Conservation (phyloP, 108 stramenopile species). For the Cyclotella sp. region DNA sequence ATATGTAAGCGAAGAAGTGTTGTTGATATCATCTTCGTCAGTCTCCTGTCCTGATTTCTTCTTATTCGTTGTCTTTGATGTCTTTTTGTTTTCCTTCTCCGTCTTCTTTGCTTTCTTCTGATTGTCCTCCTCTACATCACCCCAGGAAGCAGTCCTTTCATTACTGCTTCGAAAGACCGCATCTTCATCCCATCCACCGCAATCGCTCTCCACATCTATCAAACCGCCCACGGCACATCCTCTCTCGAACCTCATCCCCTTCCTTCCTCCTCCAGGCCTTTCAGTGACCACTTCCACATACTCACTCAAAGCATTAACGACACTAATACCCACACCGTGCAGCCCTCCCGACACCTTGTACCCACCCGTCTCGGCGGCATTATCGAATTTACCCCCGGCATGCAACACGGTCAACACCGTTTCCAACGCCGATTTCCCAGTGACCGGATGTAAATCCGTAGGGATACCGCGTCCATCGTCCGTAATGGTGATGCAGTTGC, state of each 20-base stretch:
- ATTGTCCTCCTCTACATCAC: conserved; percentile 25
- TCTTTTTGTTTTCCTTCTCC: not conserved
- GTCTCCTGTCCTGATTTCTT: conserved; percentile 39
- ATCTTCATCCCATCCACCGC: conserved; percentile 27
- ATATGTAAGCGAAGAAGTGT: conserved; percentile 39
- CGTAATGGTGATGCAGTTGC: conserved; percentile 69
- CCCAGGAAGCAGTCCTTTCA: conserved; percentile 10
- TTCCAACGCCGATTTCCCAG: conserved; percentile 84
- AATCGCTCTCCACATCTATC: conserved; percentile 37
- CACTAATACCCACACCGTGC: conserved; percentile 96
- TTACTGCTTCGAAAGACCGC: conserved; percentile 34
- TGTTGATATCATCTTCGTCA: conserved; percentile 34
- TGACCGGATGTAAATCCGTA: conserved; percentile 84
- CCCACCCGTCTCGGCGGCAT: conserved; percentile 76
- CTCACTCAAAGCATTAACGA: conserved; percentile 94
- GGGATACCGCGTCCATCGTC: conserved; percentile 97
- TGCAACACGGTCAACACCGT: conserved; percentile 95
- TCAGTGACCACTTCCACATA: conserved; percentile 64
- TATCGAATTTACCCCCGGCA: conserved; percentile 98
- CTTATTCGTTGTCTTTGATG: not conserved
- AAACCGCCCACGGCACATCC: conserved; percentile 72
- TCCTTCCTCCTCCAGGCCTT: conserved; percentile 16
- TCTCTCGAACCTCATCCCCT: conserved; percentile 76
- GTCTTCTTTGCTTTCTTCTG: conserved; percentile 2
- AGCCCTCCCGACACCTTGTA: conserved; percentile 95